Evolutionary conservation across 352 stramenopile genomes (phyloP).

Genomic region (Phytophthora podocarpi): DNA sequence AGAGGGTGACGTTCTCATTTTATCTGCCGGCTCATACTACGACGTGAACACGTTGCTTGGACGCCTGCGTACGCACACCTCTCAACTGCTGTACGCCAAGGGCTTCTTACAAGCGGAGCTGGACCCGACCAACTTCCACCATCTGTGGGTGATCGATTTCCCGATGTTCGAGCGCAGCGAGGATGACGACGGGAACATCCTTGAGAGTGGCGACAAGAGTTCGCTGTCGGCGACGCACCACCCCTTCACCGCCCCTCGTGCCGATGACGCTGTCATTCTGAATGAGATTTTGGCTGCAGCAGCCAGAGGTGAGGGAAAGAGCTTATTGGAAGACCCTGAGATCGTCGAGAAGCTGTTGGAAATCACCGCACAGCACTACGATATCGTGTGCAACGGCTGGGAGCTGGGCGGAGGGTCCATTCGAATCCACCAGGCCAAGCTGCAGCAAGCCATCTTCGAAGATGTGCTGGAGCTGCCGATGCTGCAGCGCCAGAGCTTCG

Average conservation of each 20-base stretch:
- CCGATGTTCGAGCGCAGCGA: constrained; percentile 87
- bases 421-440: constrained; percentile 74
- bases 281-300: constrained; percentile 45
- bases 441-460: constrained; percentile 83
- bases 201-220: constrained; percentile 37
- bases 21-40: constrained; percentile 63
- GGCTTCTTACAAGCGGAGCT: constrained; percentile 68
- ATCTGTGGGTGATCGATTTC: constrained; percentile 89
- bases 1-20: constrained; percentile 73
- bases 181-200: constrained; percentile 44
- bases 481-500: constrained; percentile 80
- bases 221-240: constrained; percentile 82
- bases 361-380: constrained; percentile 84
- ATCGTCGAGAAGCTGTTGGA: constrained; percentile 59
- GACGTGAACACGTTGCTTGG: constrained; percentile 64
- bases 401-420: constrained; percentile 89
- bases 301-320: constrained; percentile 26
- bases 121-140: constrained; percentile 70
- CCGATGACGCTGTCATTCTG: constrained; percentile 52
- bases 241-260: constrained; percentile 80
- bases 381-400: constrained; percentile 90
- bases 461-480: constrained; percentile 73
- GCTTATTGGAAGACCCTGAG: constrained; percentile 55
- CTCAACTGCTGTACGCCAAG: constrained; percentile 65
- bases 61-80: constrained; percentile 65